phyloP scores from a whole-genome alignment of 192 early-diverging fungal genomes.

The Powellomyces hirtus region DNA sequence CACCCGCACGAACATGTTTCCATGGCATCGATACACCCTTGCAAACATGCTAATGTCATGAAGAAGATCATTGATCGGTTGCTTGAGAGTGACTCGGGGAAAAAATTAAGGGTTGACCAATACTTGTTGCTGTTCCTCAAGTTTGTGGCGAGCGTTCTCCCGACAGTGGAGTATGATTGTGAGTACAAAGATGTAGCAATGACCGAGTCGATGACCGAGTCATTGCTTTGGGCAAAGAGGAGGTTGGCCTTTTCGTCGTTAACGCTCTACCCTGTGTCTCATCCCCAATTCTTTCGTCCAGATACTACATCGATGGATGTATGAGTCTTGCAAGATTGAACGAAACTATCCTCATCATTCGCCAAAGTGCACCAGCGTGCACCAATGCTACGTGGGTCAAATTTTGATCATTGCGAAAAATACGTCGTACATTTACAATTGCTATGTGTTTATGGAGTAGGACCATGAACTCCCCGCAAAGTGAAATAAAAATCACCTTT shows the following conservation, averaged over 20 bases:
- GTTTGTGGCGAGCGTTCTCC: constrained; percentile 95
- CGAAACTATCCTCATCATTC: no score
- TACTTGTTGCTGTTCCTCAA: constrained; percentile 95
- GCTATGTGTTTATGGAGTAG: no score
- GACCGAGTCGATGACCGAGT: neutral
- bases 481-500: neutral
- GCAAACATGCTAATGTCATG: constrained; percentile 98
- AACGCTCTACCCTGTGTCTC: neutral
- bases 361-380: no score
- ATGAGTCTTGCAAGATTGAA: no score
- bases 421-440: no score
- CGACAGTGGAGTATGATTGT: constrained; percentile 97
- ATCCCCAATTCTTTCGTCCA: neutral
- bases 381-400: no score
- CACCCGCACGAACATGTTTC: constrained; percentile 89
- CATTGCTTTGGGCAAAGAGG: neutral
- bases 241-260: neutral
- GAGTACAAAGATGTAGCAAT: neutral
- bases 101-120: constrained; percentile 87
- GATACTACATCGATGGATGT: constrained; percentile 34
- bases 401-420: no score
- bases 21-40: constrained; percentile 95
- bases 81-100: constrained; percentile 61
- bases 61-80: constrained; percentile 89
- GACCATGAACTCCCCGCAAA: no score